Evolutionary conservation across 352 stramenopile species (phyloP).

Genomic region (Pythium monospermum): DNA sequence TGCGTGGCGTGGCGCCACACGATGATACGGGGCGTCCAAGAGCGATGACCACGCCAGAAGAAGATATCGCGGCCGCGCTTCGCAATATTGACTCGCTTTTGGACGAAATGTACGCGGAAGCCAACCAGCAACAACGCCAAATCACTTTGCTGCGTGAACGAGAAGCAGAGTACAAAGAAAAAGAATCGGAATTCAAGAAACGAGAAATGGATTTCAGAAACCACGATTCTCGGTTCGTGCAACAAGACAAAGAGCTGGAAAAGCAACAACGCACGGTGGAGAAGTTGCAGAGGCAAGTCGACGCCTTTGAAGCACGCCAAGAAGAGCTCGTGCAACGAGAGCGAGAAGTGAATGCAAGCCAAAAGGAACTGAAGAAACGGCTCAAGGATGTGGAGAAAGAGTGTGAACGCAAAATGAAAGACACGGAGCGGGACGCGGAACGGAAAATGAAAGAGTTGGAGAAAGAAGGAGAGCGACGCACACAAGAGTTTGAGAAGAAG

Average conservation of each 20-base stretch:
- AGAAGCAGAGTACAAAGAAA: constrained; percentile 17
- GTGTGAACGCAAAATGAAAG: constrained; percentile 7
- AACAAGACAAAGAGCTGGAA: constrained; percentile 6
- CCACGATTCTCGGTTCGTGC: too few species aligned
- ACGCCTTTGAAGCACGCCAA: constrained; percentile 7
- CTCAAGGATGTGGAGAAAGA: constrained; percentile 11
- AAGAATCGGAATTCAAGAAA: constrained; percentile 6
- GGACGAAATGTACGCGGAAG: constrained; percentile 49
- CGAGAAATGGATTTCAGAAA: constrained; percentile 11
- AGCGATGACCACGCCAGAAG: constrained; percentile 13
- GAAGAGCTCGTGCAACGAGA: constrained; percentile 10
- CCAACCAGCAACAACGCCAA: constrained; percentile 38
- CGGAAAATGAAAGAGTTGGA: constrained; percentile 17
- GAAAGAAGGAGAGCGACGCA: constrained; percentile 7
- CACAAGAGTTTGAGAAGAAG: constrained; percentile 19
- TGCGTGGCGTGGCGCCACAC: constrained; percentile 17
- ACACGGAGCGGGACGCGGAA: constrained; percentile 10
- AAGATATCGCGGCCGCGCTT: constrained; percentile 33
- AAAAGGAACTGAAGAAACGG: constrained; percentile 6
- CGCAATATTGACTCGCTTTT: constrained; percentile 47
- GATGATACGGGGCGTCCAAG: constrained; percentile 2
- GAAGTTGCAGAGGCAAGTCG: neutral
- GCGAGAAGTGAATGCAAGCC: constrained; percentile 6
- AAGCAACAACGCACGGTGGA: constrained; percentile 3
- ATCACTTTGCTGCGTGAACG: constrained; percentile 30